phyloP scores from a whole-genome alignment of 805 yeast genomes.

The Saccharomyces eubayanus region DNA sequence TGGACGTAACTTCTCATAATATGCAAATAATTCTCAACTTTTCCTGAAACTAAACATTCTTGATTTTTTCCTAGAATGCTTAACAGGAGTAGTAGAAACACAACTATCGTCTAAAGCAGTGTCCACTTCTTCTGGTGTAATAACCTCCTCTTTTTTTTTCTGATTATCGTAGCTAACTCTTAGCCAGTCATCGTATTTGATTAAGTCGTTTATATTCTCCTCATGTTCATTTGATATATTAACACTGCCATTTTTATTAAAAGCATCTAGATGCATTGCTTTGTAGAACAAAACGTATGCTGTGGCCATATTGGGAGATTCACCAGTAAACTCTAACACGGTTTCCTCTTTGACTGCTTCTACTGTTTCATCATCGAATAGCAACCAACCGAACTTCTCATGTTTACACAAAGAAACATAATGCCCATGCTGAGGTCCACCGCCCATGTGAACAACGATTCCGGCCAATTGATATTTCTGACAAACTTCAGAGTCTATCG shows the following conservation, averaged over 20 bases:
- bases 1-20: not conserved
- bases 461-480: constrained; percentile 73
- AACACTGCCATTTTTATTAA: not conserved
- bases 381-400: constrained; percentile 72
- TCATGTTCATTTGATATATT: constrained; percentile 5
- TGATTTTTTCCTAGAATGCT: constrained; percentile 5
- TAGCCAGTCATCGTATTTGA: constrained; percentile 18
- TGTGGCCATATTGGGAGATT: constrained; percentile 75
- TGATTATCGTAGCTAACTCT: constrained; percentile 1
- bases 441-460: constrained; percentile 90
- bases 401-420: constrained; percentile 82
- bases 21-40: not conserved
- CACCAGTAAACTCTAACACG: constrained; percentile 81
- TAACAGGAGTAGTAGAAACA: not conserved
- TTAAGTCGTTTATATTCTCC: constrained; percentile 18
- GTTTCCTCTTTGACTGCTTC: constrained; percentile 76
- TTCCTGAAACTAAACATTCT: constrained; percentile 10
- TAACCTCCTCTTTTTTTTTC: not conserved
- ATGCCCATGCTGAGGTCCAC: constrained; percentile 97
- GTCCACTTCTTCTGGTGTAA: not conserved
- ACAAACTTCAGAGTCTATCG: constrained; percentile 32
- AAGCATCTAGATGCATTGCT: constrained; percentile 31
- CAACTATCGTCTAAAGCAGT: not conserved
- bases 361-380: constrained; percentile 93
- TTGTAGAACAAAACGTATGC: constrained; percentile 84